Evolutionary conservation across 306 rosid species (phyloP), one percentile per base, ranked within the genome.

Genomic region (Quercus suber): DNA sequence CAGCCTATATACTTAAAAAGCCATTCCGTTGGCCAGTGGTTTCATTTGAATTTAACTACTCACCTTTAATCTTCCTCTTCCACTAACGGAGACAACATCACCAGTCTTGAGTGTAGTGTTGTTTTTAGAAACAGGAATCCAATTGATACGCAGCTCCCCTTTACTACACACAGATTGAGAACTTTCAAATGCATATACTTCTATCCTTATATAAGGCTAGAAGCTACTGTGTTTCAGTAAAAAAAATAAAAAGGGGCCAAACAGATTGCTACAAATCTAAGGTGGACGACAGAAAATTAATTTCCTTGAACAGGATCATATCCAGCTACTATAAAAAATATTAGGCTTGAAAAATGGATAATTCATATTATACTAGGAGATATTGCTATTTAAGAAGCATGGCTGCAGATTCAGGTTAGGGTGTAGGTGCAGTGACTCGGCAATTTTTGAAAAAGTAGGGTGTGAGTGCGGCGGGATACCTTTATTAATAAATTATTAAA

Each of bases 81-180:
- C 97, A 74, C 91, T 89, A 41, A 94, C 89, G 4, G 97, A 94
- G 67, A 94, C 92, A 76, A 90, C 76, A 82, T 94, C 98, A 56
- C 97, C 98, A 71, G 93, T 85, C 86, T 86, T 92, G 30, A 94
- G 87, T 58, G 87, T 61, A 72, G 88, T 85, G 83, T 97, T 97
- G 77, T 94, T 94, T 61, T 92, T 87, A 63, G 91, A 84, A 73
- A 90, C 77, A n/a, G 94, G 85, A 75, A 78, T 83, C 98, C 98
- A 94, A 79, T 94, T 94, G 81, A 94, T 83, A 35, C 95, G 92
- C 78, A 94, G 97, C 73, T 92, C 97, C 17, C 99, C 99, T 18
- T 83, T 84, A 73, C 99, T 92, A 67, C 76, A 73, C 59, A 73
- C 59, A 71, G 8, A 57, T 18, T 27, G 35, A 86, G 64, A 71